Percentiles rank a stretch among this genome's conserved stretches.
These are phyloP conservation scores for Firmiana major DNA, from an alignment of 345 rosid genomes.

Conservation along the genomic window DNA sequence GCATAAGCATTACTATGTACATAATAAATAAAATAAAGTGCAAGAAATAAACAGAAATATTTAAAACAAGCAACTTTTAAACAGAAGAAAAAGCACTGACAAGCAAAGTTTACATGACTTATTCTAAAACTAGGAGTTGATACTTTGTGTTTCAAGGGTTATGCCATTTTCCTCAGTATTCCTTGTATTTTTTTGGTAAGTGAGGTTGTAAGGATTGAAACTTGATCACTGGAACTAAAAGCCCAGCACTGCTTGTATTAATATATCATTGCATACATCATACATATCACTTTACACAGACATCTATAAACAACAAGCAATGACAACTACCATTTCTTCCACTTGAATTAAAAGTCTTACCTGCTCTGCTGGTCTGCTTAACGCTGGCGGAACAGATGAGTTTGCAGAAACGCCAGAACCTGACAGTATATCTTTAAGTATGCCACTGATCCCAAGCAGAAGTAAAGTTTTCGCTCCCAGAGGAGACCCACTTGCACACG, in stretches of 20 bases:
- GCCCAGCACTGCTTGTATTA: neutral
- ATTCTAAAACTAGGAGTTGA: neutral
- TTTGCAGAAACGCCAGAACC: slow-evolving; percentile 87
- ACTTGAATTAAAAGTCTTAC: slow-evolving; percentile 32
- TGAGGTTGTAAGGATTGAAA: neutral
- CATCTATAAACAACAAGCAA: neutral
- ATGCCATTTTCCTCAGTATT: neutral
- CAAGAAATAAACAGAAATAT: neutral
- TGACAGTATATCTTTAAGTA: slow-evolving; percentile 80
- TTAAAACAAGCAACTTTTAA: neutral
- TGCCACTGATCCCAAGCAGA: slow-evolving; percentile 91
- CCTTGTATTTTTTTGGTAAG: no score
- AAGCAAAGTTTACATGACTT: neutral
- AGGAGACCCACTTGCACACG: slow-evolving; percentile 98
- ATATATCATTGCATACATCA: neutral
- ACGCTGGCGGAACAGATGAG: slow-evolving; percentile 79
- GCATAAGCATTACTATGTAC: neutral
- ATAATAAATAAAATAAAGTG: no score
- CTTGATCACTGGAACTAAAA: neutral
- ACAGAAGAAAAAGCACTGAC: neutral
- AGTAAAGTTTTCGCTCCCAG: slow-evolving; percentile 89
- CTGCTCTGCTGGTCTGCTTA: slow-evolving; percentile 98
- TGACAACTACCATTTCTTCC: slow-evolving; percentile 8
- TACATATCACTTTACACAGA: neutral
- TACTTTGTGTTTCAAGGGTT: neutral